These are phyloP conservation scores for Boletus reticuloceps DNA, from an alignment of 768 basidiomycete species.

Conservation along the genomic window DNA sequence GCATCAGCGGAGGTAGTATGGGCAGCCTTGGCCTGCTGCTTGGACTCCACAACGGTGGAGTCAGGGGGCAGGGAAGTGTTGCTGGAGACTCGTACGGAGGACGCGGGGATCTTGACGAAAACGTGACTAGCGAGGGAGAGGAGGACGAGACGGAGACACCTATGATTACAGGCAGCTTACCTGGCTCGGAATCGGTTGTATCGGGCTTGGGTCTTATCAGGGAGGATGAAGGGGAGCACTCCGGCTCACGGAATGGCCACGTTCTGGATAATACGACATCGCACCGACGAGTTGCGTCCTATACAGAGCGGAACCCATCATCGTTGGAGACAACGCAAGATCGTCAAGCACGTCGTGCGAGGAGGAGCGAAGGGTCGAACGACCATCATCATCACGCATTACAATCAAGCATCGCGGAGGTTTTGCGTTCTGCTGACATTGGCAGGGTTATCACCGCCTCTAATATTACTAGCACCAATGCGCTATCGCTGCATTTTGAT, in stretches of 20 bases:
- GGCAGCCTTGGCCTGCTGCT: constrained; percentile 28
- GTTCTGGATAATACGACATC: constrained; percentile 7
- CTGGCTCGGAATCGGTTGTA: constrained; percentile 14
- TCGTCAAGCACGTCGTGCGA: constrained; percentile 19
- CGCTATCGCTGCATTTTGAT: constrained; percentile 36
- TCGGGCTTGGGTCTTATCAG: constrained; percentile 31
- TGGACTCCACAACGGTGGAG: constrained; percentile 31
- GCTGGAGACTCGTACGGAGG: constrained; percentile 18
- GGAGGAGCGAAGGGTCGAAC: constrained; percentile 20
- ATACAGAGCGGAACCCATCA: constrained; percentile 16
- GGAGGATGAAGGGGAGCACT: constrained; percentile 29
- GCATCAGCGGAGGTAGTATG: constrained; percentile 23
- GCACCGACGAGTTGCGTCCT: constrained; percentile 18
- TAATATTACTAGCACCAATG: constrained; percentile 29
- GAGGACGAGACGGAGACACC: constrained; percentile 21
- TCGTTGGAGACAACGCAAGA: constrained; percentile 10
- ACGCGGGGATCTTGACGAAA: constrained; percentile 11
- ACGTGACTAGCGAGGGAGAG: constrained; percentile 15
- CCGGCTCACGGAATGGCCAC: constrained; percentile 10
- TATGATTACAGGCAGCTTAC: constrained; percentile 18
- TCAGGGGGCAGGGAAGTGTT: constrained; percentile 24
- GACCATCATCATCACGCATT: constrained; percentile 21
- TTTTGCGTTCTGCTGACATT: constrained; percentile 15
- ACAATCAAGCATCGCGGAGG: constrained; percentile 21
- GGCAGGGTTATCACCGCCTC: constrained; percentile 16